Evolutionary conservation across 139 green algal species (phyloP), one percentile per base, ranked within the genome.

Genomic region (Gonium pectorale): DNA sequence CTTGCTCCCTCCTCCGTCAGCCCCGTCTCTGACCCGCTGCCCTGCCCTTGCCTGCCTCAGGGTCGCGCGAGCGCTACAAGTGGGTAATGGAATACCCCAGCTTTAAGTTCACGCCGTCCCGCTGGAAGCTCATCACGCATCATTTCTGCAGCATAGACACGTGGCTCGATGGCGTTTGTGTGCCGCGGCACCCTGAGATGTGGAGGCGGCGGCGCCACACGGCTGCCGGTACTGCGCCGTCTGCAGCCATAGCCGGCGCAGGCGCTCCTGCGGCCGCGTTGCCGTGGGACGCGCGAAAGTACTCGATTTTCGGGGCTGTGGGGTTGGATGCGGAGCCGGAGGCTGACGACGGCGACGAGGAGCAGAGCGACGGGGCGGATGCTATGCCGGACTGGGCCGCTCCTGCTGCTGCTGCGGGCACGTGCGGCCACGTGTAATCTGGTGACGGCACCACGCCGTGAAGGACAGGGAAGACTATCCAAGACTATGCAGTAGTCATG

Each of bases 11-110:
- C n/a, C n/a, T n/a, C n/a, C n/a, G n/a, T n/a, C n/a, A n/a, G n/a
- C n/a, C n/a, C n/a, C n/a, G n/a, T n/a, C n/a, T n/a, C n/a, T n/a
- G n/a, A 22, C 63, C 15, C 63, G 31, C 66, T 73, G 38, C 66
- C 60, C 60, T 43, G 67, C 79, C 38, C 68, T 24, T 60, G 27
- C 62, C 43, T 63, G 26, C 43, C n/a, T n/a, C 77, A 89, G 85
- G 88, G 2, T 88, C 79, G 2, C 79, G 88, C 4, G 84, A 91
- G 67, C 81, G 81, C 21, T 86, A 86, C 72, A 91, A 91, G 46
- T 91, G 88, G 88, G 83, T 91, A 9, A 89, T 83, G 80, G 72
- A 89, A 67, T 91, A 91, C 73, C 67, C 80, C 60, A 77, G 33
- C 21, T 91, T 84, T 74, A 29, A 63, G 15, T 91, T 91, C 49